These are phyloP conservation scores for Gossypium bickii DNA, from an alignment of 345 rosid species.

Conservation along the genomic window DNA sequence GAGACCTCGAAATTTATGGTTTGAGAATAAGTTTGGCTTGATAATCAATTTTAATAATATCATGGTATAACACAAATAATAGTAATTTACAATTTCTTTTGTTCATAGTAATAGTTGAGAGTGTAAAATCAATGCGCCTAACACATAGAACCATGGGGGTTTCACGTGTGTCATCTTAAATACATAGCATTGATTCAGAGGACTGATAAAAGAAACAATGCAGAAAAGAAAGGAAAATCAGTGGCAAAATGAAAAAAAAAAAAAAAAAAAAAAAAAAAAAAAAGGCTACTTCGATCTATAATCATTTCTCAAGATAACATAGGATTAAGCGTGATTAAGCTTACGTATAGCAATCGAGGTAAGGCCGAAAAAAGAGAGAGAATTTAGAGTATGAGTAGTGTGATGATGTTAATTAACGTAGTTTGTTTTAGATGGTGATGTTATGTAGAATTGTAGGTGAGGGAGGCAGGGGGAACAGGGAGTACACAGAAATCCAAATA, in stretches of 20 bases:
- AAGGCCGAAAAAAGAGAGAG: too few relatives aligned
- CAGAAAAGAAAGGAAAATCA: background rate
- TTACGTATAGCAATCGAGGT: too few relatives aligned
- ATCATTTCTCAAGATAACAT: too few relatives aligned
- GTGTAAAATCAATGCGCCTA: background rate
- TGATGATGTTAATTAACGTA: background rate
- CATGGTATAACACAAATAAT: too few relatives aligned
- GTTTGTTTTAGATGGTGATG: background rate
- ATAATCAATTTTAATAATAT: too few relatives aligned
- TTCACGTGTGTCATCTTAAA: conserved; percentile 11
- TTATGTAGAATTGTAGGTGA: background rate
- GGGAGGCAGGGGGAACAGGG: background rate
- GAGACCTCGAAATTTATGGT: too few relatives aligned
- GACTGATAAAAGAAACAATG: background rate
- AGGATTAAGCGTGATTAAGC: too few relatives aligned
- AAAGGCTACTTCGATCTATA: too few relatives aligned
- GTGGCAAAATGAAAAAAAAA: background rate
- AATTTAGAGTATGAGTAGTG: background rate
- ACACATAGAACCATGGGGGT: background rate
- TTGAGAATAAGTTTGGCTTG: too few relatives aligned
- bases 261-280: background rate
- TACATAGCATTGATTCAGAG: background rate
- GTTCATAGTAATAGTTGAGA: background rate
- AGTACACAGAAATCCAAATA: background rate
- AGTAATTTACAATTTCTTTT: too few relatives aligned